These are phyloP conservation scores for Sextonia rubra DNA, from an alignment of 164 flowering plant species.

Conservation along the genomic window DNA sequence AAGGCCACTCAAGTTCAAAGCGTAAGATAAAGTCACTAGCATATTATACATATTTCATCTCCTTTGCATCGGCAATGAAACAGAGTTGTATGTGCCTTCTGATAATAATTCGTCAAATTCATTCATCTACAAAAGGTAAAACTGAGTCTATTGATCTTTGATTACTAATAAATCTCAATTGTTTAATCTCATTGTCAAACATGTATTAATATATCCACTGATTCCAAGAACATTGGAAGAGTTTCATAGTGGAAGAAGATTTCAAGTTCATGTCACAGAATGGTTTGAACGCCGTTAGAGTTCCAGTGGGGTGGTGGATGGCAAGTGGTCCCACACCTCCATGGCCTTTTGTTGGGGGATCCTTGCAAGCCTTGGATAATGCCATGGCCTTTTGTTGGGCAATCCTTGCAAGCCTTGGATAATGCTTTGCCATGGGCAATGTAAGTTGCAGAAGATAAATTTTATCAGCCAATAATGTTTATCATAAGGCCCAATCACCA, in stretches of 20 bases:
- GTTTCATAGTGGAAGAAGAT: conserved; percentile 41
- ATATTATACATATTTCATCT: no score
- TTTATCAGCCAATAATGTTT: no score
- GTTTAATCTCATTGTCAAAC: background rate
- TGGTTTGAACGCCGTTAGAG: conserved; percentile 48
- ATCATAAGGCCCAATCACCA: no score
- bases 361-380: conserved; percentile 41
- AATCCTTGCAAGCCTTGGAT: conserved; percentile 45
- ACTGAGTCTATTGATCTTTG: no score
- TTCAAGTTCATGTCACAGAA: conserved; percentile 41
- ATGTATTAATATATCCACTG: conserved; percentile 6
- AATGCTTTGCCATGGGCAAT: conserved; percentile 53
- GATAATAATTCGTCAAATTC: no score
- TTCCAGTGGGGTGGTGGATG: conserved; percentile 72
- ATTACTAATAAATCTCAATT: no score
- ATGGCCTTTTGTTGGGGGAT: conserved; percentile 50
- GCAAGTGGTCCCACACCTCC: conserved; percentile 50
- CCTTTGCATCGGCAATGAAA: no score
- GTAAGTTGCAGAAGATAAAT: conserved; percentile 23
- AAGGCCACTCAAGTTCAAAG: conserved; percentile 39
- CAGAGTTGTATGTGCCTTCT: no score
- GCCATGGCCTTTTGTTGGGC: conserved; percentile 53
- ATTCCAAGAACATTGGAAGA: conserved; percentile 46
- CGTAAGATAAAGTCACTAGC: conserved; percentile 20
- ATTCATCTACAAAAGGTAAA: no score